Conservation (phyloP, 768 basidiomycete species). For the Gloeophyllum trabeum region DNA sequence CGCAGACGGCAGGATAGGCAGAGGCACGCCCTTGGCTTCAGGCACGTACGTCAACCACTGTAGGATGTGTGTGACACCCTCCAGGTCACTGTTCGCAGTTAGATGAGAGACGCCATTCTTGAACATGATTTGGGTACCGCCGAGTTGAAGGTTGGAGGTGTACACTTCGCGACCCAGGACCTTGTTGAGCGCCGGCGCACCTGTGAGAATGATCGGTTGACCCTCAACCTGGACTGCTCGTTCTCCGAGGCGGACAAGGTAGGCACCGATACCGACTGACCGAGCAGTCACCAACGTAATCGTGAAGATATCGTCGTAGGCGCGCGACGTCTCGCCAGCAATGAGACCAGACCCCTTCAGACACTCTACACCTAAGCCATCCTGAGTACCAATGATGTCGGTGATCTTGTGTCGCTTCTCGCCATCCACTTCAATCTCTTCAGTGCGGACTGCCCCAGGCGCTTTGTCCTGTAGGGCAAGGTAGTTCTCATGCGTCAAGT, state of each 20-base stretch:
- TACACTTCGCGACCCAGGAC: conserved; percentile 98
- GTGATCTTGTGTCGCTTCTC: conserved; percentile 91
- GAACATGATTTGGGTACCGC: conserved; percentile 99
- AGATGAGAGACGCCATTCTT: conserved; percentile 99
- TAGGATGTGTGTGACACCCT: conserved; percentile 89
- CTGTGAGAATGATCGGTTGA: conserved; percentile 97
- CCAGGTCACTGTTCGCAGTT: conserved; percentile 88
- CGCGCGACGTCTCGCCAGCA: conserved; percentile 95
- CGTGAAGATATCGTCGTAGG: conserved; percentile 99
- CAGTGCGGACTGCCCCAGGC: conserved; percentile 62
- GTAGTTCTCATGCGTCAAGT: conserved; percentile 87
- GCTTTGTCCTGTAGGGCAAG: conserved; percentile 86
- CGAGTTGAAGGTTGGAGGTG: conserved; percentile 95
- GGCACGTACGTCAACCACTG: conserved; percentile 95
- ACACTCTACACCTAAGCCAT: conserved; percentile 94
- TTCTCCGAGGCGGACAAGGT: conserved; percentile 95
- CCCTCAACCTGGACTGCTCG: conserved; percentile 98
- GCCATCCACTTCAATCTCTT: conserved; percentile 77
- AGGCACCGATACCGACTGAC: conserved; percentile 98
- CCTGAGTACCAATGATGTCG: conserved; percentile 93
- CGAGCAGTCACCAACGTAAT: conserved; percentile 98
- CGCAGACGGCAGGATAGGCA: conserved; percentile 64
- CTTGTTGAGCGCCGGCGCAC: conserved; percentile 94
- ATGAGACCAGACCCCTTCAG: conserved; percentile 95
- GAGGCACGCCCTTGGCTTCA: conserved; percentile 62